A percentile compares a stretch with the other conserved stretches of the same genome.
phyloP scores from a whole-genome alignment of 129 eudicot species.

The Silybum marianum region DNA sequence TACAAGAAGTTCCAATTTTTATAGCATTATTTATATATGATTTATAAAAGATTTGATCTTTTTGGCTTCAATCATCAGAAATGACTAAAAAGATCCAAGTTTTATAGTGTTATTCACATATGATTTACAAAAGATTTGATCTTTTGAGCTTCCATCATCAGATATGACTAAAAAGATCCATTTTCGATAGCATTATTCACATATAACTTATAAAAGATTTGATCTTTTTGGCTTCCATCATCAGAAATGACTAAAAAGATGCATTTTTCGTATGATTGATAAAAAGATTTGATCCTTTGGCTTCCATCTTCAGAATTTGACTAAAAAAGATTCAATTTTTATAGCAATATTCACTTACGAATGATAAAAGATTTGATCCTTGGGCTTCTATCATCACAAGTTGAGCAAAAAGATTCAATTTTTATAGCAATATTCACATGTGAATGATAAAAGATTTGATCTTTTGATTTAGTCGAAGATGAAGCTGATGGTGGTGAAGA shows the following conservation, averaged over 20 bases:
- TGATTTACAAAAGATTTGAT: not conserved
- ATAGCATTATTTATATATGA: not conserved
- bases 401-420: not conserved
- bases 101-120: not conserved
- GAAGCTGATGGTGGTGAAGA: constrained; percentile 64
- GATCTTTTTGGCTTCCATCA: constrained; percentile 2
- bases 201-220: not conserved
- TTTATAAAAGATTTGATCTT: too few species aligned
- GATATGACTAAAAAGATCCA: not conserved
- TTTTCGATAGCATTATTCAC: not conserved
- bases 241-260: not conserved
- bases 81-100: not conserved
- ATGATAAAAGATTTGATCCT: constrained; percentile 4
- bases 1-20: not conserved
- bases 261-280: not conserved
- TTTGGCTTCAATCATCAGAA: not conserved
- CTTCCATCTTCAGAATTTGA: constrained; percentile 1
- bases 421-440: not conserved
- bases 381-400: too few species aligned
- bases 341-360: not conserved
- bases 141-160: not conserved
- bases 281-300: not conserved
- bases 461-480: constrained; percentile 42
- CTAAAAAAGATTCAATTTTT: not conserved
- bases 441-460: constrained; percentile 4